Percentiles rank a stretch among this genome's conserved stretches.
phyloP scores from a whole-genome alignment of 192 early-diverging fungal genomes.

The Polychytrium aggregatum region DNA sequence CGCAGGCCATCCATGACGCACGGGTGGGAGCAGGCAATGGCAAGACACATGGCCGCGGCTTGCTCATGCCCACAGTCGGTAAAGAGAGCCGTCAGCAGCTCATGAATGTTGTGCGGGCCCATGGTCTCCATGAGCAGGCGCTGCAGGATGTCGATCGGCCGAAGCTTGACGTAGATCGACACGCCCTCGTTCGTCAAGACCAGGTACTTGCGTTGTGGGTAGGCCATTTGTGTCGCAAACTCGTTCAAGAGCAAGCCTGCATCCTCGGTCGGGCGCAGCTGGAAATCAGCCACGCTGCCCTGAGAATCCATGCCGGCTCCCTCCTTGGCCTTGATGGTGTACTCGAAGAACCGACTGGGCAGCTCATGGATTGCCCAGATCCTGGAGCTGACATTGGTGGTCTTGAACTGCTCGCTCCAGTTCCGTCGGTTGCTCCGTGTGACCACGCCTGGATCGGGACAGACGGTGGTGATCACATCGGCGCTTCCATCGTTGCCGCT shows the following conservation, averaged over 20 bases:
- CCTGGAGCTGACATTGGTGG: constrained; percentile 22
- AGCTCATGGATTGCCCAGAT: constrained; percentile 70
- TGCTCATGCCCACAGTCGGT: constrained; percentile 50
- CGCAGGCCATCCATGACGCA: too few species aligned
- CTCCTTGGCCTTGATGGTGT: constrained; percentile 6
- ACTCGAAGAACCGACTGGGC: constrained; percentile 11
- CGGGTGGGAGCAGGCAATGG: constrained; percentile 46
- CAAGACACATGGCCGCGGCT: constrained; percentile 78
- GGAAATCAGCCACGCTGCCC: too few species aligned
- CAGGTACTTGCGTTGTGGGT: constrained; percentile 49
- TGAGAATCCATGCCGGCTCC: too few species aligned
- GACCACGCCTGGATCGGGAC: too few species aligned
- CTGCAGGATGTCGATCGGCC: constrained; percentile 71
- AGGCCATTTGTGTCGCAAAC: constrained; percentile 44
- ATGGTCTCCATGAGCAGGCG: too few species aligned
- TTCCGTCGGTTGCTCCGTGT: too few species aligned
- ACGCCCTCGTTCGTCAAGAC: constrained; percentile 53
- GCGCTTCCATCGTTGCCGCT: constrained; percentile 64
- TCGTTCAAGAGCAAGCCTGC: constrained; percentile 45
- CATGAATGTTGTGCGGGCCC: too few species aligned
- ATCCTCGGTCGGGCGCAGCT: constrained; percentile 5
- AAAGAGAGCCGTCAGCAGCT: too few species aligned
- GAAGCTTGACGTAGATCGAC: constrained; percentile 44
- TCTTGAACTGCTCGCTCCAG: too few species aligned
- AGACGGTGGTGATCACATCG: constrained; percentile 50